A percentile compares a stretch with the other conserved stretches of the same genome.
Evolutionary conservation across 1,284 basidiomycete species (phyloP).

Genomic region (Pascua sp.): DNA sequence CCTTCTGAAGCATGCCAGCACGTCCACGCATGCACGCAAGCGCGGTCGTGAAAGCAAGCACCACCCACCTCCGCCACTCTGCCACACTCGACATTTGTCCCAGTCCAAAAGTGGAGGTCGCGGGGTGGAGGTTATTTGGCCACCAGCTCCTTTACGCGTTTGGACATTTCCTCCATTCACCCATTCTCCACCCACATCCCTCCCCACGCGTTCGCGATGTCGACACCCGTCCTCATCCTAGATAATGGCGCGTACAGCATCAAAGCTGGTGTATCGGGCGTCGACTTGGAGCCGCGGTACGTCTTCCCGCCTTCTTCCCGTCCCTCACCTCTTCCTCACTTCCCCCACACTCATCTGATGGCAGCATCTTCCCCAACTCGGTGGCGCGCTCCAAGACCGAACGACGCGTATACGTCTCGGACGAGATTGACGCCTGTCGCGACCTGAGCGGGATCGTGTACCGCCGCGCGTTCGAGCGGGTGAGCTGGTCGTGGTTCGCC

Average conservation of each 20-base stretch:
- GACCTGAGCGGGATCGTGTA: constrained; percentile 76
- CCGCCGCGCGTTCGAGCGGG: constrained; percentile 80
- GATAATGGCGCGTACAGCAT: constrained; percentile 82
- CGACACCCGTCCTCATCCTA: constrained; percentile 59
- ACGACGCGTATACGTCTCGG: constrained; percentile 71
- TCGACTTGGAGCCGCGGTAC: constrained; percentile 43
- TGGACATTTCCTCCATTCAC: neutral
- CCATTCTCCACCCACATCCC: neutral
- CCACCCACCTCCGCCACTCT: no score
- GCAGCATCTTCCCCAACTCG: constrained; percentile 70
- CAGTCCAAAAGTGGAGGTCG: no score
- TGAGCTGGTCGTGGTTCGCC: constrained; percentile 50
- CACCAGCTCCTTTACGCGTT: no score
- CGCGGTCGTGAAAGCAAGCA: no score
- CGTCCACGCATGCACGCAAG: no score
- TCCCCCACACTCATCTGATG: no score
- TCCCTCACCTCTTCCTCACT: neutral
- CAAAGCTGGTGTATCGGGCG: constrained; percentile 62
- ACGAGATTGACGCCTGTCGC: constrained; percentile 68
- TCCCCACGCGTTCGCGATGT: neutral
- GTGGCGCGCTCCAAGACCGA: constrained; percentile 75
- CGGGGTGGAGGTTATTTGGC: no score
- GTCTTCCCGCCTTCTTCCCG: neutral
- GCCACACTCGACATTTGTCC: no score
- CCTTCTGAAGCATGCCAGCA: no score